phyloP scores from a whole-genome alignment of 139 green algal genomes.

The Pleodorina starrii region DNA sequence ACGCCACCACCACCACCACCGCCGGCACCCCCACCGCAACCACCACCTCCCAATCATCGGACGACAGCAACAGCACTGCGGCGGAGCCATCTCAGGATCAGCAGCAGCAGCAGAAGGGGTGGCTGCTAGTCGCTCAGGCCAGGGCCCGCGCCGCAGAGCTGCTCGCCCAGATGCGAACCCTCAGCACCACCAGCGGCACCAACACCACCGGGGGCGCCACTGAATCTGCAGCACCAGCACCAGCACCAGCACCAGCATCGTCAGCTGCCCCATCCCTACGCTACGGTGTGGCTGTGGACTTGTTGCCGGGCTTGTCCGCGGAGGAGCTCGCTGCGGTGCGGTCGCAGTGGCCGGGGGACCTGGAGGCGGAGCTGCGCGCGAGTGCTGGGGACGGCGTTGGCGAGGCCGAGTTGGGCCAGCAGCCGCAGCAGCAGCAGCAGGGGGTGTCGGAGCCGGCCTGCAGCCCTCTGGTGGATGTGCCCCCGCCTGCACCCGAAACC shows the following conservation, averaged over 20 bases:
- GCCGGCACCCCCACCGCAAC: background rate
- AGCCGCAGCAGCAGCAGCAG: too few species aligned
- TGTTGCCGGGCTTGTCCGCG: background rate
- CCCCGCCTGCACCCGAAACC: too few species aligned
- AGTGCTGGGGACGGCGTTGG: background rate
- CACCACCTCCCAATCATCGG: too few species aligned
- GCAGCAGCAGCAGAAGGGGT: background rate
- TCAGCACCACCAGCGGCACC: background rate
- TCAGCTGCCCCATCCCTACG: too few species aligned
- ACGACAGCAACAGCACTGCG: background rate
- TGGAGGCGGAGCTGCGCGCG: background rate
- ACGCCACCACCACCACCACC: background rate
- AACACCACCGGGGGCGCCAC: background rate
- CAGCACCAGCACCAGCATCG: too few species aligned
- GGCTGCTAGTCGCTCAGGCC: background rate
- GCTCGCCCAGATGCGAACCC: background rate
- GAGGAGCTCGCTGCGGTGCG: too few species aligned
- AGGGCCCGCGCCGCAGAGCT: background rate
- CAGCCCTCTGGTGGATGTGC: too few species aligned
- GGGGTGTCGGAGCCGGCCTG: too few species aligned
- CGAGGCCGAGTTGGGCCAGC: too few species aligned
- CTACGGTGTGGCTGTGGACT: background rate
- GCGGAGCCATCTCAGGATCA: background rate
- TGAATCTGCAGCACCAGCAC: background rate
- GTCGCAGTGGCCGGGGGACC: background rate